Evolutionary conservation across 345 rosid genomes (phyloP).

Genomic region (Dipteronia dyeriana): DNA sequence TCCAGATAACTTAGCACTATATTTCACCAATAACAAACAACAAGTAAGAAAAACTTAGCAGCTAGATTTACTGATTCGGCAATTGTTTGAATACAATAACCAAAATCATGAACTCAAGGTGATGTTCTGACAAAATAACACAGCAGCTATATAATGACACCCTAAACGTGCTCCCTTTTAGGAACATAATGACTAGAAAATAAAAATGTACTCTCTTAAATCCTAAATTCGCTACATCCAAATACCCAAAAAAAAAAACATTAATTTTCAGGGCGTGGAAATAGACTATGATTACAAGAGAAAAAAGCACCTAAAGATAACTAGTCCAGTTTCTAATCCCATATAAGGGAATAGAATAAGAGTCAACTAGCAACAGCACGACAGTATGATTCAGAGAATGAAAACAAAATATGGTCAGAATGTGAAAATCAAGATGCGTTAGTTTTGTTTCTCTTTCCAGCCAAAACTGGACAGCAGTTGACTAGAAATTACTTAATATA

Average conservation of each 20-base stretch:
- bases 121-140: neutral
- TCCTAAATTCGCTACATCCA: neutral
- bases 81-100: neutral
- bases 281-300: neutral
- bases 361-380: neutral
- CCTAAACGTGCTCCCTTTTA: neutral
- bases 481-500: neutral
- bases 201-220: neutral
- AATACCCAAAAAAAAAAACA: neutral
- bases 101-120: too few species aligned
- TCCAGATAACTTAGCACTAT: too few species aligned
- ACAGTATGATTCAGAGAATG: neutral
- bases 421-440: neutral
- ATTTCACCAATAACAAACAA: too few species aligned
- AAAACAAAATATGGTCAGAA: neutral
- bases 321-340: neutral
- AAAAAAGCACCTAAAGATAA: neutral
- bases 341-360: neutral
- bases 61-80: constrained; percentile 10
- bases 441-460: neutral
- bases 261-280: neutral
- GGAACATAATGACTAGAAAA: neutral
- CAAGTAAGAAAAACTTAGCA: neutral
- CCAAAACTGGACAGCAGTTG: neutral
- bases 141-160: neutral